Percentiles rank a stretch among this genome's conserved stretches.
phyloP scores from a whole-genome alignment of 805 yeast species.

The Metschnikowia lachancei region DNA sequence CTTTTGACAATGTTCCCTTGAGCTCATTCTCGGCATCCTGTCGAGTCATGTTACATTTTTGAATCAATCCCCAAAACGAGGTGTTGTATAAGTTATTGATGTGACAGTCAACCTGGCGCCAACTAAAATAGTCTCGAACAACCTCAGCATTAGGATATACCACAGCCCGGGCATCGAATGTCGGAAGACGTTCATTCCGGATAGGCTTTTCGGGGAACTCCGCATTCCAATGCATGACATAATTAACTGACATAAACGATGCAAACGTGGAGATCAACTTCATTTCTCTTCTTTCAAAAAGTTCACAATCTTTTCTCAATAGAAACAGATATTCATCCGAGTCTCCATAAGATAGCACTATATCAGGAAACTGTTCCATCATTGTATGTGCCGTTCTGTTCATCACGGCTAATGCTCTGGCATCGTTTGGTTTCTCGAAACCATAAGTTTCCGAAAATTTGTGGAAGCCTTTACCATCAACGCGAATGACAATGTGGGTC shows the following conservation, averaged over 20 bases:
- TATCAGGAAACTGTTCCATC: constrained; percentile 65
- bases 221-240: constrained; percentile 63
- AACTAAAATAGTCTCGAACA: constrained; percentile 78
- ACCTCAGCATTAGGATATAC: constrained; percentile 63
- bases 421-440: constrained; percentile 87
- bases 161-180: constrained; percentile 90
- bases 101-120: constrained; percentile 97
- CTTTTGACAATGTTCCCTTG: constrained; percentile 74
- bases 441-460: constrained; percentile 69
- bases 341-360: constrained; percentile 85
- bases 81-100: constrained; percentile 94
- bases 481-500: constrained; percentile 75
- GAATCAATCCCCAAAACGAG: constrained; percentile 82
- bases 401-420: constrained; percentile 72
- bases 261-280: constrained; percentile 81
- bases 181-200: constrained; percentile 59
- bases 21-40: constrained; percentile 77
- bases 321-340: constrained; percentile 92
- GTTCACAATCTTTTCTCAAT: constrained; percentile 54
- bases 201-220: constrained; percentile 53
- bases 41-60: constrained; percentile 64
- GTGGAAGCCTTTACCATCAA: constrained; percentile 95
- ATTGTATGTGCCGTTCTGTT: constrained; percentile 72
- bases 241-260: constrained; percentile 75
- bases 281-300: constrained; percentile 81